Evolutionary conservation across 768 basidiomycete genomes (phyloP), one percentile per base, ranked within the genome.

Genomic region (Tylopilus cervinicoccineus): DNA sequence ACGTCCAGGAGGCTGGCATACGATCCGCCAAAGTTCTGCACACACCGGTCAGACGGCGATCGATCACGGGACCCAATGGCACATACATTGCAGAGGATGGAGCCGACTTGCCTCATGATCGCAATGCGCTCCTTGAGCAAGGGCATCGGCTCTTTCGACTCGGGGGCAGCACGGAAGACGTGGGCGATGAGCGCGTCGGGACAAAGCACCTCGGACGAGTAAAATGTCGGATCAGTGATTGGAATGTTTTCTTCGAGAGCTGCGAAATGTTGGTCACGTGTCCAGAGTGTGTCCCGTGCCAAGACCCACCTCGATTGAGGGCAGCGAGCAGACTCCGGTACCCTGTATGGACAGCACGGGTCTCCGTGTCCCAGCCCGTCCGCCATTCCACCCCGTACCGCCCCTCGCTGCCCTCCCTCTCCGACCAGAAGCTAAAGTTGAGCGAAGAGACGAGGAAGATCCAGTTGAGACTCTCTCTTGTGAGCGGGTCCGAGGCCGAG

Each of bases 351-450:
- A 84, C 70, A 32, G 70, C 73, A 36, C 52, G 72, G n/a, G 69
- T 66, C 6, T 74, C 62, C n/a, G 67, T 70, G 13, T 67, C 69
- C 87, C 89, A 91, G 1, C 81, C 79, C 8, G 74, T 66, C 44
- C 80, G 74, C 90, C 91, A 93, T 57, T 83, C 76, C 3, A 94
- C 82, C 19, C 86, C 88, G 60, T 82, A 95, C 23, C 88, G 75
- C 28, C 78, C 81, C 4, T 71, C 55, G 6, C 55, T 65, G 0
- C 80, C 79, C 52, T 84, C 81, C 34, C 67, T 74, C 60, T 84
- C 81, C 1, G 86, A 91, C 93, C 93, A 94, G 66, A 90, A 95
- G 58, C 79, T 88, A 66, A 90, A 95, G 66, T 92, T 95, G 43
- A 91, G 76, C 14, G 84, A 78, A 3, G 86, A 92, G 34, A 94